A percentile compares a stretch with the other conserved stretches of the same genome.
Conservation (phyloP, 805 yeast genomes). For the Limtongia smithiae region DNA sequence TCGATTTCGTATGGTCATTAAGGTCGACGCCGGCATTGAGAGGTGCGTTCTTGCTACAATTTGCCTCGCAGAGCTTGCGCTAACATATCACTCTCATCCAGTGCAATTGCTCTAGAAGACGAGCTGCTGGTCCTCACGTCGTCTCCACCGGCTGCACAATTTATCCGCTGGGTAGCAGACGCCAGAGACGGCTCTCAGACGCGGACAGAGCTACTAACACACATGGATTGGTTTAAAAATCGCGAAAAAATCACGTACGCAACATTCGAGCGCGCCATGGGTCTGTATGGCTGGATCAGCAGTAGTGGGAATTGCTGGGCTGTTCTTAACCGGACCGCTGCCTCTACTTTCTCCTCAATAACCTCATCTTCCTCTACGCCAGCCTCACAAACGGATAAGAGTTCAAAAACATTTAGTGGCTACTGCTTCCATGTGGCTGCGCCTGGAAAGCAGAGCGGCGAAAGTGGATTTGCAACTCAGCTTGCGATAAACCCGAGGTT, state of each 20-base stretch:
- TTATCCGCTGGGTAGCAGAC: conserved; percentile 27
- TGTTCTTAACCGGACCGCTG: conserved; percentile 12
- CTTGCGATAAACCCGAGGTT: conserved; percentile 39
- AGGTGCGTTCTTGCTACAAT: conserved; percentile 25
- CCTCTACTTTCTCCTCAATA: neutral
- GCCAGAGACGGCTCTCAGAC: conserved; percentile 26
- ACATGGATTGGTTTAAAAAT: conserved; percentile 31
- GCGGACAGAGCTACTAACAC: conserved; percentile 28
- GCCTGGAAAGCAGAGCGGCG: conserved; percentile 5
- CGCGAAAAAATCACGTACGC: conserved; percentile 27
- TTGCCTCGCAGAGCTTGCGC: too few species aligned
- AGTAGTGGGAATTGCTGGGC: conserved; percentile 33
- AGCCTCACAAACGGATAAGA: too few species aligned
- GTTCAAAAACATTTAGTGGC: neutral
- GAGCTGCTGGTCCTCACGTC: conserved; percentile 24
- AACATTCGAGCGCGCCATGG: conserved; percentile 35
- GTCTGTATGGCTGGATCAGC: conserved; percentile 34
- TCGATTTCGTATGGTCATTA: conserved; percentile 32
- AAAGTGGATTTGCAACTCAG: conserved; percentile 20
- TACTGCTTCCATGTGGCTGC: neutral
- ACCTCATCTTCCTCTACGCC: neutral
- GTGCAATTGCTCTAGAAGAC: conserved; percentile 28
- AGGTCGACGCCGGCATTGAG: conserved; percentile 36
- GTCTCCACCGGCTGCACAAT: conserved; percentile 27
- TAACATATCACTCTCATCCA: too few species aligned